Conservation (phyloP, 2,329 filamentous ascomycete species). For the Chlorencoelia australis region DNA sequence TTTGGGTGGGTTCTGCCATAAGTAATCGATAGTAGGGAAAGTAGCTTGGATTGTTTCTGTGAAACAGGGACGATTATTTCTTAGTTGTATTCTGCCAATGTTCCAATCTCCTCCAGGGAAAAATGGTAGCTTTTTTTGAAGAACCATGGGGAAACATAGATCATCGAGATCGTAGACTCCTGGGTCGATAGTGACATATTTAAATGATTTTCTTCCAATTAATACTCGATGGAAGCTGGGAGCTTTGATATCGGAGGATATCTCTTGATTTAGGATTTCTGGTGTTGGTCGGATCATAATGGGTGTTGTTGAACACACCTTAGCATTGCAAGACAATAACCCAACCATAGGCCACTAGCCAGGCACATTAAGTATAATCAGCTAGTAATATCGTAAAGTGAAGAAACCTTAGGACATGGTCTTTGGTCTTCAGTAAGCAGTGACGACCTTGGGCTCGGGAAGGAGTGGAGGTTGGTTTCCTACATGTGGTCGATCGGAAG, state of each 20-base stretch:
- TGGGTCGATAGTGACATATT: conserved; percentile 32
- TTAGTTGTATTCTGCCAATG: conserved; percentile 26
- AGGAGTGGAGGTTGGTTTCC: too few relatives aligned
- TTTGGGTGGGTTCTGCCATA: conserved; percentile 27
- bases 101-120: conserved; percentile 34
- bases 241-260: conserved; percentile 5
- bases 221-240: conserved; percentile 11
- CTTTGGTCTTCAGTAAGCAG: too few relatives aligned
- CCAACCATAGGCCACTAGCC: too few relatives aligned
- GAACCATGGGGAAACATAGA: conserved; percentile 26
- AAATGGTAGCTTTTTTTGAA: conserved; percentile 28
- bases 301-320: too few relatives aligned
- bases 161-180: conserved; percentile 27
- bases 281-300: too few relatives aligned
- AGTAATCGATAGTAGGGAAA: conserved; percentile 26
- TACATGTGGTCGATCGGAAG: too few relatives aligned
- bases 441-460: too few relatives aligned
- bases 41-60: conserved; percentile 16
- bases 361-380: too few relatives aligned
- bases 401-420: too few relatives aligned
- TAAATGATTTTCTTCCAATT: conserved; percentile 23
- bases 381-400: too few relatives aligned
- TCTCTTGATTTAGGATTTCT: conserved; percentile 12
- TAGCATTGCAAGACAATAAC: too few relatives aligned
- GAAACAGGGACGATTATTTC: conserved; percentile 22